Evolutionary conservation across 495 filamentous ascomycete genomes (phyloP), one percentile per base, ranked within the genome.

Genomic region (Aspergillus bertholletiae): DNA sequence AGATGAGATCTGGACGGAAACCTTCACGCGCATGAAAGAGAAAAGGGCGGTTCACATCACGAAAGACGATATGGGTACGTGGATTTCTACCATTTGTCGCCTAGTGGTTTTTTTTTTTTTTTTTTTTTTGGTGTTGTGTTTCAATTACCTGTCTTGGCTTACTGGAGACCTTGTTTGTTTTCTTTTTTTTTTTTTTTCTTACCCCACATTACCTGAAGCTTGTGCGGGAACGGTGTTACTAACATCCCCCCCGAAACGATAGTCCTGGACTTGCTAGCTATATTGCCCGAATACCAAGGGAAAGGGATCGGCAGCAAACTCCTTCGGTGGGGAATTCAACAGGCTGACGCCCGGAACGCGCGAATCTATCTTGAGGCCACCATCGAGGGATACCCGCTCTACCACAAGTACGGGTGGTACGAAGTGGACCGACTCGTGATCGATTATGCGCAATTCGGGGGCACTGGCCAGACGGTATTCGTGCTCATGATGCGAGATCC

Each of bases 361-460:
- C 70, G 73, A 48, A 66, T 77, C 12, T 85, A 78, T 65, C 60
- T 85, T n/a, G 80, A 84, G 53, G 77, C 79, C 2, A 80, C 80
- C 34, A 74, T 73, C 22, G 69, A 66, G 15, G 81, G 80, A 27
- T 66, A 67, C 23, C 64, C 67, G n/a, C 55, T 84, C 47, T 86
- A 85, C 64, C 60, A 67, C 51, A 75, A 71, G 58, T 53, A 72
- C 52, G 81, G 83, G 21, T 80, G 74, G 64, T 50, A 51, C 46
- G 54, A 56, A 26, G 77, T 82, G 57, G 58, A 74, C 50, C 60
- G 70, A 28, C 54, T 74, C 11, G 69, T 74, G 28, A 43, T 77
- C 15, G 71, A 75, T 54, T 67, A 71, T 32, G 58, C 24, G 22
- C 55, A 54, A 58, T 75, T 50, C 57, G 69, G 70, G 17, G 72